Evolutionary conservation across 192 early-diverging fungal genomes (phyloP).

Genomic region (Glomus cerebriforme): DNA sequence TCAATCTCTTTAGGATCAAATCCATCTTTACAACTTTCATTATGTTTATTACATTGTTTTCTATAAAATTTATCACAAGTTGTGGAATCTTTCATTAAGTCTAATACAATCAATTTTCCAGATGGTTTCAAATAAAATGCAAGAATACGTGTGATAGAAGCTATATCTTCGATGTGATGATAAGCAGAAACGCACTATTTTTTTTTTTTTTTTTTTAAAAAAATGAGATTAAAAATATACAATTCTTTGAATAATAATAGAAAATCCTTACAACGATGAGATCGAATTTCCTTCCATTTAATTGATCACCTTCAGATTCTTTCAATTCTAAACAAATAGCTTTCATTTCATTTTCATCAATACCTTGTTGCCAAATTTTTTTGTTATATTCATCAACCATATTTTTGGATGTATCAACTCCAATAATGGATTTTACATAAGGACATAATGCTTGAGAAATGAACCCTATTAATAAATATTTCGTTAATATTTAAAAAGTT

Average conservation of each 20-base stretch:
- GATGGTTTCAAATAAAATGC: constrained; percentile 23
- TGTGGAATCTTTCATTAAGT: constrained; percentile 1
- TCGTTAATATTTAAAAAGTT: no score
- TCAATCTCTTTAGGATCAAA: constrained; percentile 16
- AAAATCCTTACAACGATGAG: constrained; percentile 24
- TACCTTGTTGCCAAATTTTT: constrained; percentile 27
- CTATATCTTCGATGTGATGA: constrained; percentile 3
- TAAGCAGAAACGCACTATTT: constrained; percentile 31
- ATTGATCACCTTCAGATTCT: constrained; percentile 21
- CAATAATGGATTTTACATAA: constrained; percentile 24
- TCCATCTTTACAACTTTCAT: not conserved
- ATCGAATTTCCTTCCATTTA: constrained; percentile 33
- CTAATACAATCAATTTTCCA: constrained; percentile 23
- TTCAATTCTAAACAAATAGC: constrained; percentile 25
- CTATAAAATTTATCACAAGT: not conserved
- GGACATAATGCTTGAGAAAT: constrained; percentile 12
- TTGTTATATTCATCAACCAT: constrained; percentile 29
- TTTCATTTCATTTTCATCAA: constrained; percentile 25
- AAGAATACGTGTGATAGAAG: not conserved
- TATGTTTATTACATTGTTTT: no score
- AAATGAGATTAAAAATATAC: constrained; percentile 27
- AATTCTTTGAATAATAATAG: no score
- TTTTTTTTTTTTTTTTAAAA: no score
- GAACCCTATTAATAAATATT: constrained; percentile 25
- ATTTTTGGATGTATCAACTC: constrained; percentile 12